Evolutionary conservation across 192 early-diverging fungal species (phyloP).

Genomic region (Backusella luteola): DNA sequence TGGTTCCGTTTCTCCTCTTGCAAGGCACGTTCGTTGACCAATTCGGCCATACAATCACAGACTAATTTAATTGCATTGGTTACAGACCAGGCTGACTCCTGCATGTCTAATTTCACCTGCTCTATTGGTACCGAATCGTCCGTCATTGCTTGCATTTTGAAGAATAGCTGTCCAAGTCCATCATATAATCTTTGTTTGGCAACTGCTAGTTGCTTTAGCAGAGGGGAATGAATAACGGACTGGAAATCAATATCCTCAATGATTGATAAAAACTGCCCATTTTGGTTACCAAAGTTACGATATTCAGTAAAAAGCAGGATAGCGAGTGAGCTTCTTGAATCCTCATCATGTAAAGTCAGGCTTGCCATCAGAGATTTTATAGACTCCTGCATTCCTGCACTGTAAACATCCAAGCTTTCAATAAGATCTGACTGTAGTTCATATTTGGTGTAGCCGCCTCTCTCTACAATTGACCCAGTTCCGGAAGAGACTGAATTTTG

Average conservation of each 20-base stretch:
- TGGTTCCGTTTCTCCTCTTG: constrained; percentile 1
- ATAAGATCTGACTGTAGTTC: constrained; percentile 22
- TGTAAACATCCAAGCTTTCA: constrained; percentile 22
- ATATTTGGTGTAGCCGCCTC: constrained; percentile 14
- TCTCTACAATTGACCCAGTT: constrained; percentile 1
- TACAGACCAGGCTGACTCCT: background rate
- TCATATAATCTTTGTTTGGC: constrained; percentile 6
- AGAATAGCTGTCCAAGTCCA: constrained; percentile 17
- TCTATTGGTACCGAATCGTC: constrained; percentile 4
- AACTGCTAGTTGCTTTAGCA: background rate
- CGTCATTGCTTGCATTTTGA: constrained; percentile 24
- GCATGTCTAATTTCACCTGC: background rate
- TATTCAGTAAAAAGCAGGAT: constrained; percentile 19
- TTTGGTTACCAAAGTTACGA: constrained; percentile 19
- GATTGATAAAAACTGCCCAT: constrained; percentile 15
- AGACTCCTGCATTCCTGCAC: constrained; percentile 27
- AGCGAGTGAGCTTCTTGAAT: constrained; percentile 11
- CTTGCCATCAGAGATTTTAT: background rate
- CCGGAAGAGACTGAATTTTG: background rate
- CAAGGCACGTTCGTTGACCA: constrained; percentile 1
- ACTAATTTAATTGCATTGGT: constrained; percentile 18
- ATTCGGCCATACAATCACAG: constrained; percentile 15
- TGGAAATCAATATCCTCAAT: constrained; percentile 24
- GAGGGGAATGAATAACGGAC: background rate
- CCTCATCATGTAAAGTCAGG: background rate